phyloP scores from a whole-genome alignment of 352 stramenopile species.

The Pythium insidiosum region DNA sequence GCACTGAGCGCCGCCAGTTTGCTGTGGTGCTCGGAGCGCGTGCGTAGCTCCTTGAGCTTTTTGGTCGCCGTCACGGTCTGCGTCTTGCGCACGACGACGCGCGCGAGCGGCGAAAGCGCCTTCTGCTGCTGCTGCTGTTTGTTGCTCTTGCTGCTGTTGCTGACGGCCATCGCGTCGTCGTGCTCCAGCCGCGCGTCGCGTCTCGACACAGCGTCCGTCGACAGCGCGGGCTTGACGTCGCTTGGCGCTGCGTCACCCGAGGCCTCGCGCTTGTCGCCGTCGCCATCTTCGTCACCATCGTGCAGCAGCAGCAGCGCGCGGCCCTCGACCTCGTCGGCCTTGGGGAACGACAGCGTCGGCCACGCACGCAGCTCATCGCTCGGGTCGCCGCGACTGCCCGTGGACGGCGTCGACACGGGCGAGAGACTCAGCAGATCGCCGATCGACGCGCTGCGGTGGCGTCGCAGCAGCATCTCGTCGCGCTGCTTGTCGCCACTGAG shows the following conservation, averaged over 20 bases:
- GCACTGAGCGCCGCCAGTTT: background rate
- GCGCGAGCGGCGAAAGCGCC: conserved; percentile 27
- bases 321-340: conserved; percentile 31
- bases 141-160: too few species aligned
- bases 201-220: too few species aligned
- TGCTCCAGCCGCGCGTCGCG: background rate
- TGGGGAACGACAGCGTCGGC: conserved; percentile 16
- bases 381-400: background rate
- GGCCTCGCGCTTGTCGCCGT: background rate
- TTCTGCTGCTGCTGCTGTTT: too few species aligned
- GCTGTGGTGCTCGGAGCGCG: background rate
- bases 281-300: conserved; percentile 4
- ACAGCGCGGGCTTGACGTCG: too few species aligned
- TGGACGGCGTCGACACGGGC: conserved; percentile 1
- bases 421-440: conserved; percentile 7
- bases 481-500: background rate
- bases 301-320: conserved; percentile 12
- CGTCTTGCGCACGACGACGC: conserved; percentile 33
- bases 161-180: conserved; percentile 1
- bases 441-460: conserved; percentile 5
- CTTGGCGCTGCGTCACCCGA: background rate
- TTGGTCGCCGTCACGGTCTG: conserved; percentile 28
- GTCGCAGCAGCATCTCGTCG: conserved; percentile 2
- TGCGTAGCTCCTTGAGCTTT: conserved; percentile 34
- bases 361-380: conserved; percentile 6